A percentile compares a stretch with the other conserved stretches of the same genome.
Conservation (phyloP, 306 rosid species). For the Ziziphus jujuba region DNA sequence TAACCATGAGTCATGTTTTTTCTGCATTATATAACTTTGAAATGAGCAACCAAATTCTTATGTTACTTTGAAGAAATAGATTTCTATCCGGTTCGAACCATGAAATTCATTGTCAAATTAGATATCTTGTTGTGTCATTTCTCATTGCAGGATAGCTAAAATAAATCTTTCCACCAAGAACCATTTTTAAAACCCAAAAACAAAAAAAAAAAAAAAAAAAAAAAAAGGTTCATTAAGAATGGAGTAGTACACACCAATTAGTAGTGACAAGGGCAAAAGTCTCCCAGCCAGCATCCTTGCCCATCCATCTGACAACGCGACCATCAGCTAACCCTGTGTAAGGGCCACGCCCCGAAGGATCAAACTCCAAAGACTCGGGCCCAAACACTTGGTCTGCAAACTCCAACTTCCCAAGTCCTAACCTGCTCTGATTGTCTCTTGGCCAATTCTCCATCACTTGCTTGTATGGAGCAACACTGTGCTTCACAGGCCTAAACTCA, state of each 20-base stretch:
- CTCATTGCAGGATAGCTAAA: background rate
- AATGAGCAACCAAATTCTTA: too few relatives aligned
- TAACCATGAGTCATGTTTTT: too few relatives aligned
- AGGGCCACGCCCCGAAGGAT: conserved; percentile 72
- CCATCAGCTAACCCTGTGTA: conserved; percentile 91
- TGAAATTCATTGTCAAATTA: too few relatives aligned
- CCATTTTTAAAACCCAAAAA: too few relatives aligned
- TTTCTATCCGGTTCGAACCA: too few relatives aligned
- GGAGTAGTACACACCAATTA: conserved; percentile 46
- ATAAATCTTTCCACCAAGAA: too few relatives aligned
- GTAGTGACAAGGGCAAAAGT: conserved; percentile 77
- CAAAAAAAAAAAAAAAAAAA: too few relatives aligned
- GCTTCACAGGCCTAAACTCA: conserved; percentile 73
- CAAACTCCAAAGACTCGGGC: conserved; percentile 90
- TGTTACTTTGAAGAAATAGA: too few relatives aligned
- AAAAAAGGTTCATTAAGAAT: background rate
- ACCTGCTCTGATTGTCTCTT: conserved; percentile 64
- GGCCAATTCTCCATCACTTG: conserved; percentile 84
- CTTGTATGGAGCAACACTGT: conserved; percentile 75
- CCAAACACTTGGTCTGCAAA: conserved; percentile 76
- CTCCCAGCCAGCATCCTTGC: conserved; percentile 77
- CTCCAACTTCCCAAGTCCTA: conserved; percentile 62
- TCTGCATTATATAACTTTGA: too few relatives aligned
- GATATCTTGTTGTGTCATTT: too few relatives aligned
- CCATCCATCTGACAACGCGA: conserved; percentile 96